Conservation (phyloP, 176 grass and related monocot genomes). For the Lolium rigidum region DNA sequence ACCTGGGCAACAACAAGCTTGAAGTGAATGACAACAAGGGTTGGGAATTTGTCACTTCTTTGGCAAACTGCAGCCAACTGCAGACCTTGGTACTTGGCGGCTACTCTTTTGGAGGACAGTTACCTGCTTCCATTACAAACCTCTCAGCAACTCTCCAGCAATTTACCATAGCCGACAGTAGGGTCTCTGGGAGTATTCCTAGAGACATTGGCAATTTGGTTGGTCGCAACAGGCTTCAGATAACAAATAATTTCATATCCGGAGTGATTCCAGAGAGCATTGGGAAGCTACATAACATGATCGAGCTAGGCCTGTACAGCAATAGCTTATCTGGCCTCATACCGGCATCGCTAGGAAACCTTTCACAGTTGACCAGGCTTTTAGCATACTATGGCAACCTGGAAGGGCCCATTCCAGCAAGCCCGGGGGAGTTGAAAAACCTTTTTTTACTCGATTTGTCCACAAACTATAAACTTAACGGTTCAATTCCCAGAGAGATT, state of each 20-base stretch:
- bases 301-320: background rate
- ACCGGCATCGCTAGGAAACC: background rate
- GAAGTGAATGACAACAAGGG: conserved; percentile 18
- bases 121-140: background rate
- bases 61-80: conserved; percentile 9
- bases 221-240: background rate
- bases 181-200: background rate
- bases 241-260: background rate
- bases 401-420: background rate
- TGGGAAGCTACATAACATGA: background rate
- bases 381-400: background rate
- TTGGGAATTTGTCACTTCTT: conserved; percentile 39
- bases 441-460: background rate
- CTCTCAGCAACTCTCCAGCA: background rate
- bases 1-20: background rate
- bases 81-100: background rate
- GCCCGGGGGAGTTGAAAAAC: background rate
- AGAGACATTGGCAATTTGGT: background rate
- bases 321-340: background rate
- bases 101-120: background rate
- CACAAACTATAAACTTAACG: background rate
- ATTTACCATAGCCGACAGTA: background rate
- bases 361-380: background rate
- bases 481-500: background rate
- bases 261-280: background rate